A percentile compares a stretch with the other conserved stretches of the same genome.
phyloP scores from a whole-genome alignment of 179 eudicot species.

The Heliamphora pulchella region DNA sequence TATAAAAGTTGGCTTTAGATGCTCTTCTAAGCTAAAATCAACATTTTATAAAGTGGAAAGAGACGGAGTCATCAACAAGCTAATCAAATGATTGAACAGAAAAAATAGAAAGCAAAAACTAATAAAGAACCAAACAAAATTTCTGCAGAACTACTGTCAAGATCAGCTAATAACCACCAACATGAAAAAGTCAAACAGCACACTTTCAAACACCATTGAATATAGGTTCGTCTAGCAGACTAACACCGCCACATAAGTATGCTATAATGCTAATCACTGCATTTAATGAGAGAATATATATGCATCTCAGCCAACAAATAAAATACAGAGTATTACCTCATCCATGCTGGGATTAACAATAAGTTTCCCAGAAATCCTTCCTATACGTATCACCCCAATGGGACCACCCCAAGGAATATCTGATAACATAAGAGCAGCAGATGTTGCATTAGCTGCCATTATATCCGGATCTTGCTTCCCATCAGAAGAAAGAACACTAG shows the following conservation, averaged over 20 bases:
- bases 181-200: neutral
- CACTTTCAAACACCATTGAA: neutral
- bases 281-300: neutral
- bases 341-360: slow-evolving; percentile 92
- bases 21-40: too few relatives aligned
- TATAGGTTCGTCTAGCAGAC: neutral
- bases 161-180: neutral
- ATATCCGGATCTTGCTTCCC: slow-evolving; percentile 98
- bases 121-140: neutral
- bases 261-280: neutral
- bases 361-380: slow-evolving; percentile 71
- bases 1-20: too few relatives aligned
- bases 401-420: slow-evolving; percentile 99
- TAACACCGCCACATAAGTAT: neutral
- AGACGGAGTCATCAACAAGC: neutral
- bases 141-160: neutral
- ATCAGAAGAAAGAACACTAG: slow-evolving; percentile 94
- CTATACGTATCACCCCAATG: slow-evolving; percentile 81
- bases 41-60: too few relatives aligned
- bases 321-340: slow-evolving; percentile 43
- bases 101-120: neutral
- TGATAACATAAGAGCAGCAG: slow-evolving; percentile 93
- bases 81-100: neutral
- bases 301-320: neutral
- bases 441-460: slow-evolving; percentile 97